phyloP scores from a whole-genome alignment of 2,329 filamentous ascomycete species.

The Cladobotryum protrusum region DNA sequence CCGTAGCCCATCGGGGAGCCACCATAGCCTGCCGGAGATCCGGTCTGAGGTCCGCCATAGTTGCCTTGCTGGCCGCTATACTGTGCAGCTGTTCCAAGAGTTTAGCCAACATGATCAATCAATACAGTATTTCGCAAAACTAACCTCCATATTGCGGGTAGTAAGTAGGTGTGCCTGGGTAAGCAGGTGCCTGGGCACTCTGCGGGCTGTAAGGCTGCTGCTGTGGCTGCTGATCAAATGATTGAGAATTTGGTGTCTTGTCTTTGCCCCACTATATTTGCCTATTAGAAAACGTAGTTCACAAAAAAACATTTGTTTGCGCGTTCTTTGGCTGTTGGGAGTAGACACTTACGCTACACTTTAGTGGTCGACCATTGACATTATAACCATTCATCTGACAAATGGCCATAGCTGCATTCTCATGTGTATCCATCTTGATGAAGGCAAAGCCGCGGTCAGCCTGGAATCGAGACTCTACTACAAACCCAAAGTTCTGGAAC shows the following conservation, averaged over 20 bases:
- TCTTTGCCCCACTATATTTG: conserved; percentile 88
- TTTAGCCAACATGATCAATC: conserved; percentile 15
- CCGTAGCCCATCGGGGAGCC: conserved; percentile 67
- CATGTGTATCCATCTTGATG: conserved; percentile 98
- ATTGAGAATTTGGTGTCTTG: conserved; percentile 69
- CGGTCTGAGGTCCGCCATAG: conserved; percentile 56
- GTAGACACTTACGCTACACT: conserved; percentile 82
- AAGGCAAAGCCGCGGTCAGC: conserved; percentile 97
- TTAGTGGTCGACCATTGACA: conserved; percentile 91
- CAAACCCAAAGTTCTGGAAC: conserved; percentile 97
- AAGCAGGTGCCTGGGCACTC: conserved; percentile 65
- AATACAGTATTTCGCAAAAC: conserved; percentile 22
- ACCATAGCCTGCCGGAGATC: conserved; percentile 56
- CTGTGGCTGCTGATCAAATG: conserved; percentile 70
- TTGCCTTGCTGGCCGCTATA: conserved; percentile 62
- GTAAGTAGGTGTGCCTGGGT: conserved; percentile 75
- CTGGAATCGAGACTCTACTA: conserved; percentile 96
- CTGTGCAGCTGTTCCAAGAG: conserved; percentile 32
- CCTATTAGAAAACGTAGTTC: conserved; percentile 10
- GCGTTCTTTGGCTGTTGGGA: too few species aligned
- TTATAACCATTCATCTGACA: conserved; percentile 98
- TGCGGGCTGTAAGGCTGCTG: conserved; percentile 61
- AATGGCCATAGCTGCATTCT: conserved; percentile 97
- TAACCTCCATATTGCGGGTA: conserved; percentile 91
- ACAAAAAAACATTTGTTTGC: background rate